Conservation (phyloP, 129 eudicot genomes). For the Escallonia rubra region DNA sequence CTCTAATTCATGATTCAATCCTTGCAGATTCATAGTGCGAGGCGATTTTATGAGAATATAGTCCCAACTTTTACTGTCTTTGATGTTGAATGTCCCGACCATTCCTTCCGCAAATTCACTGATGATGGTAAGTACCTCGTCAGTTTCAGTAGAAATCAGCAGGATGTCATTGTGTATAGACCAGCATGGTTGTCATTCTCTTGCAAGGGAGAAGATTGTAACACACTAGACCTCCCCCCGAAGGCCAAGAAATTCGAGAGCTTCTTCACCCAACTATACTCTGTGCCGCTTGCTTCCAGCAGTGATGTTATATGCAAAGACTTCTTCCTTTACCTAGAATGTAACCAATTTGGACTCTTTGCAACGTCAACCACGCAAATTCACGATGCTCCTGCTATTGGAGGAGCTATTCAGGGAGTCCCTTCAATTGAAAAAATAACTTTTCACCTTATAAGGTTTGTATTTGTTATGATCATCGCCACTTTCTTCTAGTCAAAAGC, state of each 20-base stretch:
- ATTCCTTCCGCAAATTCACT: constrained; percentile 92
- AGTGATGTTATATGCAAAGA: constrained; percentile 95
- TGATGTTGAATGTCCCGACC: constrained; percentile 91
- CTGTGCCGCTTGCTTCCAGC: constrained; percentile 78
- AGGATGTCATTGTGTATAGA: constrained; percentile 87
- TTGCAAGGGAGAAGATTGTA: constrained; percentile 67
- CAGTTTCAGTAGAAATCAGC: constrained; percentile 92
- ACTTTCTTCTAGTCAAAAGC: constrained; percentile 1
- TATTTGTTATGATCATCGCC: constrained; percentile 2
- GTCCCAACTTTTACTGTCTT: constrained; percentile 82
- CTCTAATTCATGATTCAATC: constrained; percentile 10
- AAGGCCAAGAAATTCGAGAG: constrained; percentile 88
- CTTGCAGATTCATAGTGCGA: constrained; percentile 66
- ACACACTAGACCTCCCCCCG: constrained; percentile 56
- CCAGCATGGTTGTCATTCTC: constrained; percentile 89
- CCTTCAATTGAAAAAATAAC: constrained; percentile 90
- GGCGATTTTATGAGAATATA: constrained; percentile 89
- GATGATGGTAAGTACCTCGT: constrained; percentile 91
- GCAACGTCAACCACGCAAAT: constrained; percentile 95
- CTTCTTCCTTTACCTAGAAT: constrained; percentile 79
- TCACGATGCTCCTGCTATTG: constrained; percentile 80
- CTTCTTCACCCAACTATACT: constrained; percentile 74
- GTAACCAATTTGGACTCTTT: constrained; percentile 71
- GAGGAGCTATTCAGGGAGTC: constrained; percentile 94
- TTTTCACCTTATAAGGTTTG: constrained; percentile 86